Base-by-base conservation (phyloP, 177 flowering plant species). In the Vitis hybrid region DNA sequence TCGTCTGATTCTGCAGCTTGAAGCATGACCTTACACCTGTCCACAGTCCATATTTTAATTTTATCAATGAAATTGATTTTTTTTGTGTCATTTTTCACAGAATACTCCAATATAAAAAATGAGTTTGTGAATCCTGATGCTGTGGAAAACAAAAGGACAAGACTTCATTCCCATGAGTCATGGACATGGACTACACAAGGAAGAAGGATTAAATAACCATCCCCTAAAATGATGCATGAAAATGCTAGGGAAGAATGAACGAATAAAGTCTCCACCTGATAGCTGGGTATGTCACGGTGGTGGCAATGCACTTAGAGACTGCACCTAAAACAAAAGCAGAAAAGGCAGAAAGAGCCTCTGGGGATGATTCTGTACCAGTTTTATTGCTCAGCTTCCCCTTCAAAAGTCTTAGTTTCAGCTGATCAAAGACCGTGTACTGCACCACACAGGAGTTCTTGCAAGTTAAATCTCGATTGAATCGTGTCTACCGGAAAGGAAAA, bases 371-470 rank as follows among this genome's bases (percentile, higher is more conserved):
- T 8, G 52, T 54, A 52, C 69, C 82, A 56, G 61, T 69, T 68
- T 68, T 78, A 52, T 66, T 74, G 18, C 65, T 74, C 53, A 67
- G 63, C 61, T 76, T 73, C 58, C 59, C 61, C 72, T 76, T 74
- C 26, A 90, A 77, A 14, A 84, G 67, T 77, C 87, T 83, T 65
- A 70, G 81, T 75, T 92, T 92, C 76, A 92, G 78, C 77, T 92
- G 98, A 84, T 92, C 98, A 78, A 92, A 92, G 12, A 81, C 91
- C 1, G 92, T 92, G 77, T 89, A 92, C 97, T 91, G 95, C 77
- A 73, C 19, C 58, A 68, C 39, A 72, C 13, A 59, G 18, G 48
- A 62, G 20, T 16, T 20, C 50, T 50, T 39, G 73, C 69, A 69
- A 63, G 69, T 62, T 16, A 62, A 56, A 22, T 51, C 20, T n/a